Evolutionary conservation across 2,329 filamentous ascomycete species (phyloP), one percentile per base, ranked within the genome.

Genomic region (Scytalidium lignicola): DNA sequence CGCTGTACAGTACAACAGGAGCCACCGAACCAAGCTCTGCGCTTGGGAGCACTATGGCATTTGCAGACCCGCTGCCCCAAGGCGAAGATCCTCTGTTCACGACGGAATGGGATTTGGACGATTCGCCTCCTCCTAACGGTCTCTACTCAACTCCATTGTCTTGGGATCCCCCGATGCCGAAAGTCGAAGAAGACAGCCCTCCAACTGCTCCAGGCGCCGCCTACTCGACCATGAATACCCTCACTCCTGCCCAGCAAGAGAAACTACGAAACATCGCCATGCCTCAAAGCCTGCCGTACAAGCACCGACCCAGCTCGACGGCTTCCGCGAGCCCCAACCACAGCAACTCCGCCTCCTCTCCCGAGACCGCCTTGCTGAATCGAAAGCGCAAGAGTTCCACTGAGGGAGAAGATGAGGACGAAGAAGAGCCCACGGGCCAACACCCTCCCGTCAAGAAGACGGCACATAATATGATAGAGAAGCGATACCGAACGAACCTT

Each of bases 381-480:
- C 76, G 83, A 58, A 90, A 90, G 69, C 79, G 86, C 57, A 90
- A 90, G 69, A 80, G 82, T 0, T 83, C 83, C 0, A 79, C 81
- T n/a, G 62, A 67, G 40, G 68, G 69, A 13, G 74, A 77, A 4
- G 76, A 82, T 19, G 74, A 80, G 2, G 78, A 81, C n/a, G 79
- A 82, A 44, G 80, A 85, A 12, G 74, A 81, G 42, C 70, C 76
- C 23, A 67, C 80, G 45, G 78, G 76, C 57, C 79, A 74, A 58
- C 83, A 76, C 62, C 76, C 65, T 45, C 78, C 71, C 21, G 73
- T 74, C 51, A 96, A 96, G 76, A 96, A 96, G 76, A 95, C 91
- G 26, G 90, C 92, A 2, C 92, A 97, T 70, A 97, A 96, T 68
- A 93, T 97, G 78, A 96, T 97, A 55, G 92, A 97, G 71, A 97